Percentiles rank a stretch among this genome's conserved stretches.
phyloP scores from a whole-genome alignment of 306 rosid genomes.

The Prunus kanzakura region DNA sequence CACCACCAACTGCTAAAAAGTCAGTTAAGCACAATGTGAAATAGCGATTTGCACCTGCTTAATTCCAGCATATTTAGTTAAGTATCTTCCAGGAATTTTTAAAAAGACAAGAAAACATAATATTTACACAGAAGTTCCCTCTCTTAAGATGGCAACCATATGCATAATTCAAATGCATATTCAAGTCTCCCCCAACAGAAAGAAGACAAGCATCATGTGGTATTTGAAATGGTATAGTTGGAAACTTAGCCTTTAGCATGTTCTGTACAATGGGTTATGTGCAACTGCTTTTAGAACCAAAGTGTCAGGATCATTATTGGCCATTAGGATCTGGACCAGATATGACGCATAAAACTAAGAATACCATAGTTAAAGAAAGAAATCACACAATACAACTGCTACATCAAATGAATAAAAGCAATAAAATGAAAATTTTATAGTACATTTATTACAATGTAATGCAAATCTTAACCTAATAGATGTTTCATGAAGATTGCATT shows the following conservation, averaged over 20 bases:
- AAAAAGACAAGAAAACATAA: too few species aligned
- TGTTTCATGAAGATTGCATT: not conserved
- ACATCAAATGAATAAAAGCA: not conserved
- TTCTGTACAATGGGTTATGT: not conserved
- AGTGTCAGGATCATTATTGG: not conserved
- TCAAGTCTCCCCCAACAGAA: not conserved
- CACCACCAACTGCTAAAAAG: conserved; percentile 84
- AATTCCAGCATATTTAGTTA: conserved; percentile 14
- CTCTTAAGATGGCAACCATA: not conserved
- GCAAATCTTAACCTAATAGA: not conserved
- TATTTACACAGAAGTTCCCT: not conserved
- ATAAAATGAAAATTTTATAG: not conserved
- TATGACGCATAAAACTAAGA: not conserved
- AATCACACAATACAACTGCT: not conserved
- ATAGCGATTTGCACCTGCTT: conserved; percentile 79
- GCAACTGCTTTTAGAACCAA: not conserved
- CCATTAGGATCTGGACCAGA: not conserved
- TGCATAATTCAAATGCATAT: not conserved
- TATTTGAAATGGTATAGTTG: not conserved
- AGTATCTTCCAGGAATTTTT: not conserved
- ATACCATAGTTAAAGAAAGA: not conserved
- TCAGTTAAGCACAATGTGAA: conserved; percentile 75
- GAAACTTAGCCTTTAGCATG: not conserved
- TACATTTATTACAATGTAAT: not conserved
- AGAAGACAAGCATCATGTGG: not conserved